These are phyloP conservation scores for Aspergillus biplanus DNA, from an alignment of 495 filamentous ascomycete genomes.

Conservation along the genomic window DNA sequence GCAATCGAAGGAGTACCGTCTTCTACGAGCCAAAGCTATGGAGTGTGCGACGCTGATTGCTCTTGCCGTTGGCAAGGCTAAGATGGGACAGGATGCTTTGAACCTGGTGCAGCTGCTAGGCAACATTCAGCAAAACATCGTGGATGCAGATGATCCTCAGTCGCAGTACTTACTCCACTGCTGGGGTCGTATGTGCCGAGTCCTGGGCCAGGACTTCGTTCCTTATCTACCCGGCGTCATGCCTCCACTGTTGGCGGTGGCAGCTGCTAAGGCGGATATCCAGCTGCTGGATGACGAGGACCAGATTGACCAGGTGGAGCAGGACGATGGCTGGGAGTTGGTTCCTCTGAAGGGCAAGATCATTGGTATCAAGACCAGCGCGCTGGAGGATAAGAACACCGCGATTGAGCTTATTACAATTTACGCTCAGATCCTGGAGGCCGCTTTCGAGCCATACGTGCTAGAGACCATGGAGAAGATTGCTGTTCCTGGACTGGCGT, in stretches of 20 bases:
- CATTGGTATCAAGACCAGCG: constrained; percentile 97
- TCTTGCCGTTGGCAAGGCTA: constrained; percentile 90
- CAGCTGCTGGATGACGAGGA: constrained; percentile 96
- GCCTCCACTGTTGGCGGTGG: constrained; percentile 88
- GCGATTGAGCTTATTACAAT: constrained; percentile 97
- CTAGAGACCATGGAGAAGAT: constrained; percentile 95
- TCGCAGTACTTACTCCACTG: constrained; percentile 97
- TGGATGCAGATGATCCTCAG: constrained; percentile 93
- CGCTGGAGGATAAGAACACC: constrained; percentile 97
- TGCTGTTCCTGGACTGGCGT: constrained; percentile 88
- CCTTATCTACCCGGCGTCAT: constrained; percentile 92
- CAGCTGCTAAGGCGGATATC: constrained; percentile 95
- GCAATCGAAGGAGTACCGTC: constrained; percentile 86
- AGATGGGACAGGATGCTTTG: constrained; percentile 85
- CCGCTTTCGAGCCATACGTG: constrained; percentile 89
- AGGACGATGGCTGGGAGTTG: constrained; percentile 97
- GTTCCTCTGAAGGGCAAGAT: constrained; percentile 96
- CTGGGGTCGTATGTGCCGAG: constrained; percentile 98
- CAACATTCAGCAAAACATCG: constrained; percentile 83
- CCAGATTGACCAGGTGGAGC: constrained; percentile 86
- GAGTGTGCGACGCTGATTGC: constrained; percentile 98
- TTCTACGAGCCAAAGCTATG: constrained; percentile 97
- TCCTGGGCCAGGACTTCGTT: constrained; percentile 86
- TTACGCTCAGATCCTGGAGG: constrained; percentile 92
- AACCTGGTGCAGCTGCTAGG: constrained; percentile 84